Evolutionary conservation across 2,329 filamentous ascomycete species (phyloP).

Genomic region (Talaromyces sp.): DNA sequence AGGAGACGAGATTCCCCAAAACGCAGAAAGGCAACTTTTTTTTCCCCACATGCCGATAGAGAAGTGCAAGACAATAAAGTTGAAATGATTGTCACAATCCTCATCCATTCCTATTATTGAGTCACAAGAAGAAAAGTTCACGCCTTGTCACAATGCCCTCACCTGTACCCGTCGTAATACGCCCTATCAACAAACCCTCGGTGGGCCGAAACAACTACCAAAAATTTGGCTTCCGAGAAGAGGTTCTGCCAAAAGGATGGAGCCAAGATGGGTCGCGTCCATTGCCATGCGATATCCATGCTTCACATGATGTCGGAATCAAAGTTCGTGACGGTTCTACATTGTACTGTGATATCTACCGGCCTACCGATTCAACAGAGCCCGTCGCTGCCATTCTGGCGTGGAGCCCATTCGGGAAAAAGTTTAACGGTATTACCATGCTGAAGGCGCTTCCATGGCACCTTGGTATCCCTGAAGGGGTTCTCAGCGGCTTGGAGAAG

Average conservation of each 20-base stretch:
- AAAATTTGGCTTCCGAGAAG: background rate
- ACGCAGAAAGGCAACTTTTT: too few species aligned
- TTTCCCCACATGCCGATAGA: too few species aligned
- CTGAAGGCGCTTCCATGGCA: slow-evolving; percentile 44
- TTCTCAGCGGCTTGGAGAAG: slow-evolving; percentile 40
- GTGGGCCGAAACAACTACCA: background rate
- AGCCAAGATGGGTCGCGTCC: background rate
- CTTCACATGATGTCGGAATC: slow-evolving; percentile 53
- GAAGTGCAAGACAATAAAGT: background rate
- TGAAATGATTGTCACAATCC: background rate
- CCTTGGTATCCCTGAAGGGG: slow-evolving; percentile 37
- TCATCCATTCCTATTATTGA: background rate
- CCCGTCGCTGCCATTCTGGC: slow-evolving; percentile 47
- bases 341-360: slow-evolving; percentile 51
- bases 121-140: too few species aligned
- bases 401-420: slow-evolving; percentile 53
- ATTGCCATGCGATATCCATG: slow-evolving; percentile 41
- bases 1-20: too few species aligned
- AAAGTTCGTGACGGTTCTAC: slow-evolving; percentile 45
- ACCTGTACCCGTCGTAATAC: background rate
- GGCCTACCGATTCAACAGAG: slow-evolving; percentile 35
- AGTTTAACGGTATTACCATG: slow-evolving; percentile 42
- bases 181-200: background rate
- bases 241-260: background rate
- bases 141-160: background rate